phyloP scores from a whole-genome alignment of 345 rosid species.

The Salix suchowensis region DNA sequence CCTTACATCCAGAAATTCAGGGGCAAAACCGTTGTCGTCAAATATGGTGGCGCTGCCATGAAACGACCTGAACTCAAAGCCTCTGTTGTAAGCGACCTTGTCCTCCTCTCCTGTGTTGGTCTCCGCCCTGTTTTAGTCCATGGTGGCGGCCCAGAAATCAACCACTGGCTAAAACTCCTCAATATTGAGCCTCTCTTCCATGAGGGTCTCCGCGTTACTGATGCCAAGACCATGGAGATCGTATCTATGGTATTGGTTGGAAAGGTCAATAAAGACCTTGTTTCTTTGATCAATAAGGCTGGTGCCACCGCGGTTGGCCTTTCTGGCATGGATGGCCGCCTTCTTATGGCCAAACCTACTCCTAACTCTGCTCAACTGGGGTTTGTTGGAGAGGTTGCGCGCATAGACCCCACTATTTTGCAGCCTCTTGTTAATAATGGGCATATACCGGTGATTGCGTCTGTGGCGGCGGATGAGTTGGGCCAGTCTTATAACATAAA shows the following conservation, averaged over 20 bases:
- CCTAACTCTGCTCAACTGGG: constrained; percentile 68
- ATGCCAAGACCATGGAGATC: constrained; percentile 85
- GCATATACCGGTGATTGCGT: constrained; percentile 81
- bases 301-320: constrained; percentile 87
- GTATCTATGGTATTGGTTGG: constrained; percentile 95
- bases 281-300: constrained; percentile 68
- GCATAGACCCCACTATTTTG: constrained; percentile 57
- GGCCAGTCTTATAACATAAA: constrained; percentile 88
- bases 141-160: constrained; percentile 92
- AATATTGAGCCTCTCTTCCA: constrained; percentile 62
- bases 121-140: constrained; percentile 89
- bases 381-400: constrained; percentile 80
- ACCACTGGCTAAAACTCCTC: constrained; percentile 61
- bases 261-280: constrained; percentile 75
- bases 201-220: constrained; percentile 84
- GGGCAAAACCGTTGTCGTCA: constrained; percentile 85
- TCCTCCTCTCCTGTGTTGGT: constrained; percentile 78
- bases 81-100: constrained; percentile 69
- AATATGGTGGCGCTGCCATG: constrained; percentile 98
- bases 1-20: constrained; percentile 91
- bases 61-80: constrained; percentile 62
- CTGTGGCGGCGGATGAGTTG: constrained; percentile 69
- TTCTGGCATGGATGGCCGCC: constrained; percentile 88
- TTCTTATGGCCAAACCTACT: constrained; percentile 66
- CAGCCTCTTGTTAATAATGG: constrained; percentile 54